Base-by-base conservation (phyloP, 140 eudicot genomes). In the Erigeron philadelphicus region DNA sequence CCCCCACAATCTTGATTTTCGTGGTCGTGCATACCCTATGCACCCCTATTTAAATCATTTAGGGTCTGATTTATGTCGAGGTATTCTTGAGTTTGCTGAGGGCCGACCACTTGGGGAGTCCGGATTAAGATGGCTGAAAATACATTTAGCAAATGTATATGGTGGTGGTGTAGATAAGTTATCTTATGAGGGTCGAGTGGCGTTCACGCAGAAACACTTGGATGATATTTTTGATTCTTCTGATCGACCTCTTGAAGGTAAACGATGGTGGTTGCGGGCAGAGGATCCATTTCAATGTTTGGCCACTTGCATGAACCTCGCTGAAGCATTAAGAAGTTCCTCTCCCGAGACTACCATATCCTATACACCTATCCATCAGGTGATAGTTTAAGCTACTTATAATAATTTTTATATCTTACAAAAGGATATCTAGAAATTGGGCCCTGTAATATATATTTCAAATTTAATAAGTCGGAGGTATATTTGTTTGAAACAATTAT, bases 11-110 rank as follows among this genome's bases (percentile, higher is more conserved):
- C 82, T 93, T 53, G 98, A 93, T 79, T 93, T 93, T 40, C 95
- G 98, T 57, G 98, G 98, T 7, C 98, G 98, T 78, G 98, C 98
- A 52, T 93, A 93, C 74, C 98, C 98, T 15, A 93, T 93, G 98
- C 98, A 93, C 75, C 95, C 98, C 0, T 82, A 93, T 80, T 66
- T 93, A 78, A 86, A 93, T 67, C 96, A 93, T 79, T 87, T 93
- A 71, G 96, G 98, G 16, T 93, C 98, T 50, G 98, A 93, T 81
- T 80, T 93, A 57, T 93, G 98, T 76, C 90, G 98, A 40, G 98
- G 98, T 9, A 78, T 93, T 72, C 81, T 93, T 9, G 96, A 93
- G 78, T 93, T 93, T 73, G 88, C 98, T 11, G 96, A 93, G 73
- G 98, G 98, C 7, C 81, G 88, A 12, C 95, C 94, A 45, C 90